These are phyloP conservation scores for Vigna angularis DNA, from an alignment of 306 rosid genomes.

Conservation along the genomic window DNA sequence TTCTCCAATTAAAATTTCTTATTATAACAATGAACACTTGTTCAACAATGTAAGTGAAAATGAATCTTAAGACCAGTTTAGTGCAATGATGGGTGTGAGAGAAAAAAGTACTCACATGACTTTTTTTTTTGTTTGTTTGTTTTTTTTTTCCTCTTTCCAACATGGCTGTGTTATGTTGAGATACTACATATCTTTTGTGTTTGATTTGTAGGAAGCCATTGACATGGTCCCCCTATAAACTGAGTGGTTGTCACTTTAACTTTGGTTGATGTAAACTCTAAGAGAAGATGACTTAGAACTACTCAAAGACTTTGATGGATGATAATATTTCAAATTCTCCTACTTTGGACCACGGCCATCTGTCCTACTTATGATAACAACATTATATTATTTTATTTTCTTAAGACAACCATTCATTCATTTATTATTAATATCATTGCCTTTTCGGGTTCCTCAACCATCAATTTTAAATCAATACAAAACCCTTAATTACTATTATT, in stretches of 20 bases:
- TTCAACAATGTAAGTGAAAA: constrained; percentile 29
- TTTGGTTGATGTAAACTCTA: constrained; percentile 54
- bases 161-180: constrained; percentile 36
- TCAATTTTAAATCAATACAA: constrained; percentile 34
- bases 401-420: constrained; percentile 1
- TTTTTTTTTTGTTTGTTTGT: not conserved
- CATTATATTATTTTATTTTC: constrained; percentile 20
- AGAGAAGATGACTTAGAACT: constrained; percentile 52
- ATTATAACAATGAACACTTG: constrained; percentile 8
- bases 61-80: not conserved
- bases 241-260: constrained; percentile 54
- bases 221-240: constrained; percentile 74
- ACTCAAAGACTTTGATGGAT: constrained; percentile 57
- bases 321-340: constrained; percentile 66
- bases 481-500: constrained; percentile 18
- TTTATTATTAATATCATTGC: not conserved
- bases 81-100: not conserved
- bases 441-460: constrained; percentile 37
- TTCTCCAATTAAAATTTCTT: too few relatives aligned
- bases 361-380: constrained; percentile 34
- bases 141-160: constrained; percentile 21
- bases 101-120: constrained; percentile 49
- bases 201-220: constrained; percentile 62
- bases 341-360: constrained; percentile 74
- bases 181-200: constrained; percentile 54